phyloP scores from a whole-genome alignment of 192 early-diverging fungal species.

The Coemansia sp. region DNA sequence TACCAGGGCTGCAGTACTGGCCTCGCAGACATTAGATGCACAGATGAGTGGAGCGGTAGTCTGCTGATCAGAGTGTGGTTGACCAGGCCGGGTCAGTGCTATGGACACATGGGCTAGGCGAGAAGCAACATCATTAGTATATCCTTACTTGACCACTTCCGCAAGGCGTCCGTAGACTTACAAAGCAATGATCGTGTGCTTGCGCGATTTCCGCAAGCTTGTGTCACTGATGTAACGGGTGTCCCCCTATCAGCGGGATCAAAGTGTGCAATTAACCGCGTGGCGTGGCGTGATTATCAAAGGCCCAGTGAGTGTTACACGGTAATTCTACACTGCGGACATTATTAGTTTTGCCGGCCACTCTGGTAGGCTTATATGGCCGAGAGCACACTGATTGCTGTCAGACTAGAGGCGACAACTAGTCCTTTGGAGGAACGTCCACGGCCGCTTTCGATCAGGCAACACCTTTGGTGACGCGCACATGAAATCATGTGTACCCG shows the following conservation, averaged over 20 bases:
- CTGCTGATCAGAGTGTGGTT: too few species aligned
- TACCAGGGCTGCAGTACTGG: too few species aligned
- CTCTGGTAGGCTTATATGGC: neutral
- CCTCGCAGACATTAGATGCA: too few species aligned
- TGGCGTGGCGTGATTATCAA: neutral
- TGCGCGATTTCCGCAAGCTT: neutral
- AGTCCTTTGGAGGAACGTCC: neutral
- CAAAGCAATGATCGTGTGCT: neutral
- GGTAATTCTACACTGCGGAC: neutral
- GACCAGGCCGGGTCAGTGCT: too few species aligned
- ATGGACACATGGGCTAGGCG: too few species aligned
- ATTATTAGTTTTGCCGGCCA: neutral
- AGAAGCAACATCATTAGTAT: too few species aligned
- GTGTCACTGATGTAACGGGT: neutral
- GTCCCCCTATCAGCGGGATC: neutral
- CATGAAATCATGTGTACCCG: neutral
- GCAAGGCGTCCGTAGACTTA: neutral
- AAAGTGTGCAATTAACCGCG: neutral
- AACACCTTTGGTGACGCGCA: neutral
- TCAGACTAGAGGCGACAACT: neutral
- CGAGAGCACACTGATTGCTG: neutral
- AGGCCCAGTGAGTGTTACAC: neutral
- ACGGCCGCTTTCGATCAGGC: neutral
- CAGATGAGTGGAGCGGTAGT: too few species aligned
- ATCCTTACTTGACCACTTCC: neutral